Evolutionary conservation across 2,329 filamentous ascomycete species (phyloP), one percentile per base, ranked within the genome.

Genomic region (Pyrenochaeta sp.): DNA sequence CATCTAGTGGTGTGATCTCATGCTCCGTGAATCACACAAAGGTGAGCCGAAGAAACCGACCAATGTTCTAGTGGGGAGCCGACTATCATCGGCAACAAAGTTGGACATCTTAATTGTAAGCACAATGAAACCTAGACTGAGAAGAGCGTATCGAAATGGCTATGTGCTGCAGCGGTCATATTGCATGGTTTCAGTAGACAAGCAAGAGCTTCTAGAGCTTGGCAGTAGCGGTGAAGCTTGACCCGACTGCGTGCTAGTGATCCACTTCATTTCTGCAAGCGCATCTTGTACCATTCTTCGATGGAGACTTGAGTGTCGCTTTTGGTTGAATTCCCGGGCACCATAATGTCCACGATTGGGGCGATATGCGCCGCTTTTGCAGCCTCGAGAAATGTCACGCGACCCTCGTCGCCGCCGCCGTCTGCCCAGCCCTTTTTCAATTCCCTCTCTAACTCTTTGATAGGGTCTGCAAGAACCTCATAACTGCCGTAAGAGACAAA

Each of bases 271-370:
- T 42, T 20, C 7, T 56, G 32, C 32, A 58, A 41, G 39, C 49
- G 52, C n/a, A 45, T 42, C 33, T 51, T 56, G 20, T 54, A 54
- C 60, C 58, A 60, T 18, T 42, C 37, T 42, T 64, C 56, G 37
- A 61, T 61, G n/a, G 36, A 53, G 18, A 45, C 20, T 32, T 63
- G 60, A 7, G 45, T 42, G 4, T 36, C 39, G 18, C 55, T 49
- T 23, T 59, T 61, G 20, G 17, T 32, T 29, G 27, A 36, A 12
- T 11, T 37, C 4, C 52, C 32, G 6, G 47, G 45, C 2, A 44
- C 49, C 61, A 66, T 61, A 15, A 56, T 45, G 12, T 63, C 61
- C 14, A 61, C 31, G 7, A 69, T 63, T 1, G 61, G 64, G 27
- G 49, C 59, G 18, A 67, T 54, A 40, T 70, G 67, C 10, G 60